Evolutionary conservation across 1,284 basidiomycete species (phyloP), one percentile per base, ranked within the genome.

Genomic region (Bondarzewia mesenterica): DNA sequence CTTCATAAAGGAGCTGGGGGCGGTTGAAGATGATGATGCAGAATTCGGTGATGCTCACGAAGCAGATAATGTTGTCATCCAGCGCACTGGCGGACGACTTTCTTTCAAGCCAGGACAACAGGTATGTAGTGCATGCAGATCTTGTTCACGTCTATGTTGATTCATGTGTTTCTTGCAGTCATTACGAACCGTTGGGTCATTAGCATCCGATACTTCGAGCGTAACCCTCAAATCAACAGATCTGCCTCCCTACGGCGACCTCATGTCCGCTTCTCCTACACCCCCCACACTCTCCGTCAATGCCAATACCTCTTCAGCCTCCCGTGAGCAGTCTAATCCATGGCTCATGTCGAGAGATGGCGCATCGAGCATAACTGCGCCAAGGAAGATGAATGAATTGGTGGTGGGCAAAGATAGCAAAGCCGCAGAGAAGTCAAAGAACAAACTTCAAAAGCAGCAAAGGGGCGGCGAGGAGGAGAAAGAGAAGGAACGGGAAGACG

Each of bases 401-500:
- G 65, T 78, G 4, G 73, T 87, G 15, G 74, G 75, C 52, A 88
- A 87, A 57, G 73, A 76, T 50, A 84, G 80, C 52, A 71, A 69
- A 5, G 60, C 70, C 1, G 64, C 70, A 23, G 74, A 80, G 32
- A 90, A 89, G 62, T 80, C 83, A 1, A 80, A 81, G 52, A 77
- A 80, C 60, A 78, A 79, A 57, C 70, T 93, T 32, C 53, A 82
- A 58, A 93, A 91, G 64, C 70, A 74, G 54, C 66, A 62, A 32
- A 67, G 63, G 55, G 82, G 82, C 57, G 64, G 66, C 7, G 71
- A 67, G 5, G 80, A 77, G 21, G 80, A 77, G 50, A 73, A 71
- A 51, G 74, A 70, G 51, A 77, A 74, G 50, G 76, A 73, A 1
- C 69, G 69, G 51, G 85, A 89, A 36, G 92, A 94, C 54, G 88